Evolutionary conservation across 257 asterid species (phyloP).

Genomic region (Ehretia macrophylla): DNA sequence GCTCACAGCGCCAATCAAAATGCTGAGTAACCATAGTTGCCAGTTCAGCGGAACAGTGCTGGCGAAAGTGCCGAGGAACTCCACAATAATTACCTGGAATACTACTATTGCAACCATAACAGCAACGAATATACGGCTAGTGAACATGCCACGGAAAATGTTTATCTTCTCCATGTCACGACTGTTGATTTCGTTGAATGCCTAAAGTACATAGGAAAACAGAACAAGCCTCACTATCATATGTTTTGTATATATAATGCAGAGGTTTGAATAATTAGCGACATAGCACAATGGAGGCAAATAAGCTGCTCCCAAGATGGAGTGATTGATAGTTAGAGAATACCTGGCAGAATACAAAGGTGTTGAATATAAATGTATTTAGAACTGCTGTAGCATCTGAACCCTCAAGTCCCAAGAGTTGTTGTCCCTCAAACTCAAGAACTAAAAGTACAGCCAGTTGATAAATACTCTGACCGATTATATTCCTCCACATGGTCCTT

Average conservation of each 20-base stretch:
- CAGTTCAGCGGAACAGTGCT: too few relatives aligned
- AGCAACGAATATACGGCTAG: too few relatives aligned
- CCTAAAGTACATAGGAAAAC: slow-evolving; percentile 37
- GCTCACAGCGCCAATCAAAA: too few relatives aligned
- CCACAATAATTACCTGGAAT: too few relatives aligned
- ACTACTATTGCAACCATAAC: too few relatives aligned
- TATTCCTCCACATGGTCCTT: slow-evolving; percentile 88
- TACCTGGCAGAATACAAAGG: slow-evolving; percentile 99
- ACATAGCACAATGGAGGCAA: too few relatives aligned
- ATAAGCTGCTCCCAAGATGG: background rate
- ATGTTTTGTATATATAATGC: background rate
- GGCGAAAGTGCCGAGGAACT: too few relatives aligned
- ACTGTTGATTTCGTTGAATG: slow-evolving; percentile 96
- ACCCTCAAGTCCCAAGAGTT: slow-evolving; percentile 55
- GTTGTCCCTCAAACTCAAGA: slow-evolving; percentile 65
- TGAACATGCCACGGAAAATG: slow-evolving; percentile 69
- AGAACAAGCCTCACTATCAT: background rate
- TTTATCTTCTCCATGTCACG: slow-evolving; percentile 92
- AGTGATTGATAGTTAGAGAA: background rate
- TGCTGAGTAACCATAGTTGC: too few relatives aligned
- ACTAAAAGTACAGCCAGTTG: too few relatives aligned
- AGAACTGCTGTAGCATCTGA: slow-evolving; percentile 55
- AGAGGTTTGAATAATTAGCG: background rate
- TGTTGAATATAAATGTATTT: too few relatives aligned
- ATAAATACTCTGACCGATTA: slow-evolving; percentile 85